These are phyloP conservation scores for Rosa persica DNA, from an alignment of 306 rosid species.

Conservation along the genomic window DNA sequence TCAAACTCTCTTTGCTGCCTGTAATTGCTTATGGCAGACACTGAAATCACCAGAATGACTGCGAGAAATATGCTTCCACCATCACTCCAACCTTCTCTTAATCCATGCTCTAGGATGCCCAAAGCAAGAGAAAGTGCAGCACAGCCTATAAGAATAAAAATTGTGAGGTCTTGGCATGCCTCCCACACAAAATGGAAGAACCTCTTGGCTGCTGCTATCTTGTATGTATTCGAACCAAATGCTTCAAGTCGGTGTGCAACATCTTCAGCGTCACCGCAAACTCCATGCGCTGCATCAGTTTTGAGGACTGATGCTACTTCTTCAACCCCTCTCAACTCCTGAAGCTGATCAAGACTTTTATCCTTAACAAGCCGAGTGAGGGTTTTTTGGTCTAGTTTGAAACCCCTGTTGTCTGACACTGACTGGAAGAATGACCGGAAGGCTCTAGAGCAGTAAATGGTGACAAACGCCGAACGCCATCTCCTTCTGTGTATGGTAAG, in stretches of 20 bases:
- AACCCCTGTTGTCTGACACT: not conserved
- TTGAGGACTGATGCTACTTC: slow-evolving; percentile 32
- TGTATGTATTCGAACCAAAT: slow-evolving; percentile 38
- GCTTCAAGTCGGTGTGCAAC: slow-evolving; percentile 8
- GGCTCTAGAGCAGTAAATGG: slow-evolving; percentile 54
- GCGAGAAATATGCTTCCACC: slow-evolving; percentile 41
- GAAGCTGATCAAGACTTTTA: slow-evolving; percentile 28
- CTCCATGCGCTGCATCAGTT: slow-evolving; percentile 27
- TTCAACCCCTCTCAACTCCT: slow-evolving; percentile 33
- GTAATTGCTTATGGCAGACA: slow-evolving; percentile 36
- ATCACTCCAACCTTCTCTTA: slow-evolving; percentile 41
- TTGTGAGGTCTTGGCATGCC: slow-evolving; percentile 40
- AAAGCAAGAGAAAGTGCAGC: slow-evolving; percentile 43
- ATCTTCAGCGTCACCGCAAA: slow-evolving; percentile 17
- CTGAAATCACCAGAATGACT: slow-evolving; percentile 30
- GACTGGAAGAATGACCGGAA: slow-evolving; percentile 13
- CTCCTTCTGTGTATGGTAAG: slow-evolving; percentile 29
- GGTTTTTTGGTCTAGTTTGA: slow-evolving; percentile 17
- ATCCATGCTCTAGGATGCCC: slow-evolving; percentile 35
- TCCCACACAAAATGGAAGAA: slow-evolving; percentile 33
- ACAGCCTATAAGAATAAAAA: slow-evolving; percentile 36
- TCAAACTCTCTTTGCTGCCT: slow-evolving; percentile 40
- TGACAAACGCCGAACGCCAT: slow-evolving; percentile 49
- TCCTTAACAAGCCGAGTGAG: slow-evolving; percentile 37
- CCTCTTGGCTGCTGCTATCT: slow-evolving; percentile 24